Percentiles rank a stretch among this genome's conserved stretches.
Evolutionary conservation across 805 yeast species (phyloP).

Genomic region (Yarrowia hollandica): DNA sequence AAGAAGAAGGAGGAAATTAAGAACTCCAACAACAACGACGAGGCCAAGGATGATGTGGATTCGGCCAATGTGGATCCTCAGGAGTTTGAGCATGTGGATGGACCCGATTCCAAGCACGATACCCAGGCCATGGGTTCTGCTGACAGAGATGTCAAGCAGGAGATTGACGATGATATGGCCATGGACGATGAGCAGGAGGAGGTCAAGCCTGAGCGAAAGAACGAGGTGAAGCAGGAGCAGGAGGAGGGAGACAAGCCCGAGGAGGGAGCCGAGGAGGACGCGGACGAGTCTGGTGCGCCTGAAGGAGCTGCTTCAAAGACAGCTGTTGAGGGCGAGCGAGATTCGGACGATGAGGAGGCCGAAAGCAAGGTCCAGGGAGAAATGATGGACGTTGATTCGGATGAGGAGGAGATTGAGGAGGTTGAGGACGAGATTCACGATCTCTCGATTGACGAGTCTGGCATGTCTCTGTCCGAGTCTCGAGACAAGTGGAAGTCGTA

Average conservation of each 20-base stretch:
- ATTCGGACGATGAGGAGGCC: slow-evolving; percentile 36
- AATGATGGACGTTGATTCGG: slow-evolving; percentile 29
- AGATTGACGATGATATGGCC: slow-evolving; percentile 53
- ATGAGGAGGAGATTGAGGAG: slow-evolving; percentile 35
- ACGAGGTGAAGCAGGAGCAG: slow-evolving; percentile 28
- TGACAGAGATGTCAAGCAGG: slow-evolving; percentile 70
- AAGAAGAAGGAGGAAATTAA: slow-evolving; percentile 85
- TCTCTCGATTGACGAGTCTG: slow-evolving; percentile 9
- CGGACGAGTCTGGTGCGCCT: slow-evolving; percentile 36
- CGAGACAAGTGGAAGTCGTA: slow-evolving; percentile 78
- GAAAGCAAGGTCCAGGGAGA: slow-evolving; percentile 17
- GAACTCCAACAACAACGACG: slow-evolving; percentile 54
- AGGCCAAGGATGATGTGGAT: slow-evolving; percentile 41
- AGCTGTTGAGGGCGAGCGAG: slow-evolving; percentile 33
- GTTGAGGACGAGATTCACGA: slow-evolving; percentile 36
- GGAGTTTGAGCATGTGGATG: slow-evolving; percentile 55
- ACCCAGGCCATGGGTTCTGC: slow-evolving; percentile 95
- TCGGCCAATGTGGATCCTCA: slow-evolving; percentile 60
- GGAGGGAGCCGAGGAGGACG: slow-evolving; percentile 39
- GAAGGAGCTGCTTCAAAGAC: slow-evolving; percentile 30
- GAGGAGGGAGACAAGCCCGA: slow-evolving; percentile 30
- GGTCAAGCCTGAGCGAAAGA: slow-evolving; percentile 34
- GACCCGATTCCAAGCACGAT: slow-evolving; percentile 68
- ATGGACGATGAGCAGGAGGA: slow-evolving; percentile 44
- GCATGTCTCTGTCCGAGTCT: slow-evolving; percentile 60